Evolutionary conservation across 805 yeast species (phyloP).

Genomic region (Zygoascus biomembranicola): DNA sequence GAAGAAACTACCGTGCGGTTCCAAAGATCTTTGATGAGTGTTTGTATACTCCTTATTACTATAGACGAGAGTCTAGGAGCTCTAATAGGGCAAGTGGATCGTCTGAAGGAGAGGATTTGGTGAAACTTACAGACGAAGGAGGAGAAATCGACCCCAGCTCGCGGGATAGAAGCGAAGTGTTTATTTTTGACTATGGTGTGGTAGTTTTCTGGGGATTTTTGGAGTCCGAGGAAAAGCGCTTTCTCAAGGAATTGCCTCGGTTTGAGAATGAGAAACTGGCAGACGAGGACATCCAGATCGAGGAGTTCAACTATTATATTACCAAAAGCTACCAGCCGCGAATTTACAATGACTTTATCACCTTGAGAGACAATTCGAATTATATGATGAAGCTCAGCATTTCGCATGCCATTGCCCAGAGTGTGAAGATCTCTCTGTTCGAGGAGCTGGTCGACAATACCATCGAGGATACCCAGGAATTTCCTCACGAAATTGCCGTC

Average conservation of each 20-base stretch:
- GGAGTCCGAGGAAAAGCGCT: slow-evolving; percentile 70
- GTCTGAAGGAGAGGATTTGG: slow-evolving; percentile 41
- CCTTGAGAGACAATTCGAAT: slow-evolving; percentile 79
- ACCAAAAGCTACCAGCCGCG: slow-evolving; percentile 93
- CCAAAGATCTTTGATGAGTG: slow-evolving; percentile 94
- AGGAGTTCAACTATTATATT: slow-evolving; percentile 90
- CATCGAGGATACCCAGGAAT: slow-evolving; percentile 93
- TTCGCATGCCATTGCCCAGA: slow-evolving; percentile 92
- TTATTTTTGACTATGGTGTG: slow-evolving; percentile 95
- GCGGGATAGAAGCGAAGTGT: slow-evolving; percentile 60
- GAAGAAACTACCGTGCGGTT: slow-evolving; percentile 49
- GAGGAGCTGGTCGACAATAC: slow-evolving; percentile 96
- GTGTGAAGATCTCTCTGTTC: slow-evolving; percentile 88
- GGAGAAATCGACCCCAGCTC: slow-evolving; percentile 87
- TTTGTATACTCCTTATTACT: slow-evolving; percentile 78
- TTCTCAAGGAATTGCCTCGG: slow-evolving; percentile 74
- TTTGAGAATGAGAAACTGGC: slow-evolving; percentile 88
- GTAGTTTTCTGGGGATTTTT: slow-evolving; percentile 95
- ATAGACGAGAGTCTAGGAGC: slow-evolving; percentile 20
- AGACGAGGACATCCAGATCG: slow-evolving; percentile 85
- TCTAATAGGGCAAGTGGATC: slow-evolving; percentile 13
- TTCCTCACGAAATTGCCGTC: slow-evolving; percentile 90
- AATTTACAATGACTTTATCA: slow-evolving; percentile 91
- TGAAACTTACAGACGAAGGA: slow-evolving; percentile 84
- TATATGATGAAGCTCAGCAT: slow-evolving; percentile 89